These are phyloP conservation scores for Pseudocercospora macadamiae DNA, from an alignment of 2,329 filamentous ascomycete genomes.

Conservation along the genomic window DNA sequence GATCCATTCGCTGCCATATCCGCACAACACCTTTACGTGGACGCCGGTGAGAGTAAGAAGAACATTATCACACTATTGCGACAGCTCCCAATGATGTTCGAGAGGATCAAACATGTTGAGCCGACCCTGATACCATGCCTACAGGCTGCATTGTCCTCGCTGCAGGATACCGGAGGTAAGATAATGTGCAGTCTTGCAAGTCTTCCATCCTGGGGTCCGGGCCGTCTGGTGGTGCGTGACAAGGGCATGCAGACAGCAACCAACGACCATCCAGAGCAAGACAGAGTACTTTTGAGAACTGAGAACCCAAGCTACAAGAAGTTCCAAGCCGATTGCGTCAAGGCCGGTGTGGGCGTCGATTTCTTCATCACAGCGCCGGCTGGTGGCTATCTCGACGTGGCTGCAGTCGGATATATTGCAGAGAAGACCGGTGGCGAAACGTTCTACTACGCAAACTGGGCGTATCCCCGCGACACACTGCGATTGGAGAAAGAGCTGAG, in stretches of 20 bases:
- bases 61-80: conserved; percentile 87
- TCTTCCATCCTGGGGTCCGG: conserved; percentile 91
- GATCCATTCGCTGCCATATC: conserved; percentile 93
- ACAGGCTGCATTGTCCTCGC: conserved; percentile 79
- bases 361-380: conserved; percentile 93
- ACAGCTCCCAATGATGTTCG: conserved; percentile 82
- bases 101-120: conserved; percentile 85
- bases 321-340: conserved; percentile 82
- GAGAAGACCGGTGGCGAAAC: conserved; percentile 91
- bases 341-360: conserved; percentile 83
- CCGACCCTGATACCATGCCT: conserved; percentile 83
- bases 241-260: conserved; percentile 82
- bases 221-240: conserved; percentile 81
- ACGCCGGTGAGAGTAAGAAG: conserved; percentile 84
- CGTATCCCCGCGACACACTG: conserved; percentile 79
- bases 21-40: conserved; percentile 83
- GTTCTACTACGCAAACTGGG: conserved; percentile 97
- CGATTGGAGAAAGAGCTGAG: conserved; percentile 84
- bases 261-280: conserved; percentile 79
- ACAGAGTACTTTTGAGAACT: conserved; percentile 88
- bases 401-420: conserved; percentile 85
- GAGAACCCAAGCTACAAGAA: conserved; percentile 90
- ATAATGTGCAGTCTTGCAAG: conserved; percentile 83
- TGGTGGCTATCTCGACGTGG: conserved; percentile 89
- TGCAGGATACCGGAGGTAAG: conserved; percentile 88